A percentile compares a stretch with the other conserved stretches of the same genome.
These are phyloP conservation scores for Coelastrella sp. DNA, from an alignment of 139 green algal species.

Conservation along the genomic window DNA sequence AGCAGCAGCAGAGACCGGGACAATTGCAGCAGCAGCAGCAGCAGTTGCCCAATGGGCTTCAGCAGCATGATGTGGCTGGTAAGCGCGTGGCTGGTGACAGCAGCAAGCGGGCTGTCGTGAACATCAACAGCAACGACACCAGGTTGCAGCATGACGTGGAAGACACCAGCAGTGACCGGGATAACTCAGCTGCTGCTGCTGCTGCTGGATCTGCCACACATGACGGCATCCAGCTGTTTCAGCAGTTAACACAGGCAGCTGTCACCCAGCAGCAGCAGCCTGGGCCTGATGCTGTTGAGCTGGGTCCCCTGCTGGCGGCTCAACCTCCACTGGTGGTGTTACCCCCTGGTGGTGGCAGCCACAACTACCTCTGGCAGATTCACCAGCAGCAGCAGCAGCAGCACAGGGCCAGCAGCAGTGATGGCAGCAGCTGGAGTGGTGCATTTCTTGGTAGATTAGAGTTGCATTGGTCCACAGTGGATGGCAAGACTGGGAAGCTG, in stretches of 20 bases:
- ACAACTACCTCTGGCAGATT: slow-evolving; percentile 40
- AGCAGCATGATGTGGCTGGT: neutral
- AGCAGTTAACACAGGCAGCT: neutral
- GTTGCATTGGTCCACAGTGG: slow-evolving; percentile 16
- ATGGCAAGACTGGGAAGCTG: slow-evolving; percentile 17
- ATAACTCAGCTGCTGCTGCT: neutral
- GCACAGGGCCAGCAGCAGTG: neutral
- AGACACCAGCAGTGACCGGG: neutral
- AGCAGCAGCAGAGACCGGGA: slow-evolving; percentile 11
- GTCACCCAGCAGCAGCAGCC: neutral
- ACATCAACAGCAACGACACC: neutral
- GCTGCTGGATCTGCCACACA: neutral
- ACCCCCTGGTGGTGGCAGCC: neutral
- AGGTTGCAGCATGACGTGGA: slow-evolving; percentile 13
- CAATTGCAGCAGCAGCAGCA: neutral
- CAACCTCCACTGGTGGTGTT: neutral
- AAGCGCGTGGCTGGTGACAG: neutral
- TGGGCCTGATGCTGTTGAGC: neutral
- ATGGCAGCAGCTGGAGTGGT: slow-evolving; percentile 26
- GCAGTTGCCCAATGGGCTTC: neutral
- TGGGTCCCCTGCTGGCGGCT: neutral
- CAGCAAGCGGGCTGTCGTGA: neutral
- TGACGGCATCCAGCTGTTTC: neutral
- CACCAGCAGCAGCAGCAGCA: slow-evolving; percentile 9
- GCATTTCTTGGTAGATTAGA: slow-evolving; percentile 16